Evolutionary conservation across 129 eudicot species (phyloP), one percentile per base, ranked within the genome.

Genomic region (Ambrosia trifida): DNA sequence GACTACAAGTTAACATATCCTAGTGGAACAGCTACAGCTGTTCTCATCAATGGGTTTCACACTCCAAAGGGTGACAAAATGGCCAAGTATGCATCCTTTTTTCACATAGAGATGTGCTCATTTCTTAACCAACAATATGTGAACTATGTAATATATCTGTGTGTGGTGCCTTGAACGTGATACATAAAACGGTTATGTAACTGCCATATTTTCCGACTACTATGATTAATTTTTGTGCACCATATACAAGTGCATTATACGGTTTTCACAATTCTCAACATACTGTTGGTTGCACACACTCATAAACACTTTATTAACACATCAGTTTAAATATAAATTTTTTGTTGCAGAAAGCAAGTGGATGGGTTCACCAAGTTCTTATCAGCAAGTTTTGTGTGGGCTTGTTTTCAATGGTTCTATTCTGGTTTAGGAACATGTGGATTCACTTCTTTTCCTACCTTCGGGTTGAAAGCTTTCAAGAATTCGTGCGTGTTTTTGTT

Each of bases 1-100:
- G 92, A 89, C 72, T 89, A 89, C 79, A 89, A 87, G 54, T 79
- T 93, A 66, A 62, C 88, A 13, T 93, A 87, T 84, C 98, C 98
- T 1, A 93, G 98, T 85, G 98, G 98, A 73, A 89, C 96, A 66
- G 96, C 98, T 13, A 93, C 98, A 51, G 96, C 96, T 50, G 92
- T 89, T 56, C 95, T 93, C 38, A 93, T 93, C 79, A 93, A 93
- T 62, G 96, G 96, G 3, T 93, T 93, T 62, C 98, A 93, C 62
- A 92, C 92, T 30, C 71, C 85, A 17, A 93, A 83, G 58, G 96
- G 94, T 56, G 92, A 93, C 81, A 80, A 87, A 60, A 79, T 78
- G 90, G 98, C 98, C 36, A 93, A 84, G 96, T 93, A 88, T 17
- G 76, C 18, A 69, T 73, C 52, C 51, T 17, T 17, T 64, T 30